These are phyloP conservation scores for Eucommia ulmoides DNA, from an alignment of 257 asterid genomes.

Conservation along the genomic window DNA sequence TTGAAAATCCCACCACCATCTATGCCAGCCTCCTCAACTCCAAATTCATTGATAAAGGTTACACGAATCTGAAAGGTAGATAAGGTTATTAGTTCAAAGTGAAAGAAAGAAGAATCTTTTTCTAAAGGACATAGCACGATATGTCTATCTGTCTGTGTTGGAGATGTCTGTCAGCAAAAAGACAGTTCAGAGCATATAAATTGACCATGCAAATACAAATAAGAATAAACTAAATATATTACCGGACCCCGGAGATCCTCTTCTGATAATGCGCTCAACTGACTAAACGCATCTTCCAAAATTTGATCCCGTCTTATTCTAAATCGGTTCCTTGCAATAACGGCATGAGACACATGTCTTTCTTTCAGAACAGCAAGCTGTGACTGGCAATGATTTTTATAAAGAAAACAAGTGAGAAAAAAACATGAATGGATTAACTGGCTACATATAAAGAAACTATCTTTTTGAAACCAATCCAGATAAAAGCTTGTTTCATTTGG, in stretches of 20 bases:
- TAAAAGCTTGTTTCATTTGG: too few relatives aligned
- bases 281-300: slow-evolving; percentile 85
- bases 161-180: too few relatives aligned
- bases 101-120: too few relatives aligned
- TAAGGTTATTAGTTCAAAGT: background rate
- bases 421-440: too few relatives aligned
- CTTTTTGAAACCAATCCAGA: too few relatives aligned
- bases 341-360: slow-evolving; percentile 39
- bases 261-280: slow-evolving; percentile 62
- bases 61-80: slow-evolving; percentile 64
- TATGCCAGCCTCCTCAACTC: slow-evolving; percentile 98
- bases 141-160: too few relatives aligned
- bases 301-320: slow-evolving; percentile 83
- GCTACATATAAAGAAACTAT: too few relatives aligned
- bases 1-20: slow-evolving; percentile 99
- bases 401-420: slow-evolving; percentile 6
- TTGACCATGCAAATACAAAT: too few relatives aligned
- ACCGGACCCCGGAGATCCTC: slow-evolving; percentile 90
- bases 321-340: slow-evolving; percentile 54
- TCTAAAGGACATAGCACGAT: too few relatives aligned
- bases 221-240: slow-evolving; percentile 22
- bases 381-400: slow-evolving; percentile 42
- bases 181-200: slow-evolving; percentile 3
- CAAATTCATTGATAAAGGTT: slow-evolving; percentile 80
- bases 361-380: slow-evolving; percentile 60